A percentile compares a stretch with the other conserved stretches of the same genome.
Evolutionary conservation across 345 rosid genomes (phyloP).

Genomic region (Brassica nigra): DNA sequence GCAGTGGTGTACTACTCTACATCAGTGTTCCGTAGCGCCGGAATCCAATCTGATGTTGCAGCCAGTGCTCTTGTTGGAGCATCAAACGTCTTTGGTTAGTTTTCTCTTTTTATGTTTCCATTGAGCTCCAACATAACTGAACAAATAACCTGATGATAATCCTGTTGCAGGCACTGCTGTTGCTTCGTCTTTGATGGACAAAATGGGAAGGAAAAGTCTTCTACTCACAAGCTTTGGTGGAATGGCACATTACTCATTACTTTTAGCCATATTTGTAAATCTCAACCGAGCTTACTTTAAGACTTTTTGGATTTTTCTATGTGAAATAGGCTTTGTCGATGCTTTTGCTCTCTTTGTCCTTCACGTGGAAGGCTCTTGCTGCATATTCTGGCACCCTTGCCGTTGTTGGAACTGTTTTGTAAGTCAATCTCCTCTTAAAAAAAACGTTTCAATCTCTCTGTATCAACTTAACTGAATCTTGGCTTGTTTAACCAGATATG

Average conservation of each 20-base stretch:
- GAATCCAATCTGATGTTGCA: conserved; percentile 92
- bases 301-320: too few relatives aligned
- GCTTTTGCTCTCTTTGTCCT: conserved; percentile 88
- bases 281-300: too few relatives aligned
- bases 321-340: conserved; percentile 95
- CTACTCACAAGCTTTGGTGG: conserved; percentile 82
- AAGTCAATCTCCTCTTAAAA: conserved; percentile 40
- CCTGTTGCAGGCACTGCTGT: conserved; percentile 72
- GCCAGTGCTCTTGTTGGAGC: conserved; percentile 99
- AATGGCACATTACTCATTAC: conserved; percentile 73
- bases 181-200: conserved; percentile 98
- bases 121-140: conserved; percentile 2
- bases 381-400: conserved; percentile 91
- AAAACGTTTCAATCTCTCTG: not conserved
- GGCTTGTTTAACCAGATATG: conserved; percentile 60
- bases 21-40: conserved; percentile 90
- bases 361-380: conserved; percentile 91
- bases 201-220: conserved; percentile 92
- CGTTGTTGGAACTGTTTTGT: conserved; percentile 94
- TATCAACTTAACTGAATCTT: not conserved
- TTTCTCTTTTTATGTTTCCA: not conserved
- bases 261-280: too few relatives aligned
- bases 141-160: not conserved
- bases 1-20: conserved; percentile 99
- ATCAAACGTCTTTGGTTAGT: conserved; percentile 84